Base-by-base conservation (phyloP, 1,139 yeast species). In the Zhuliangozyma parablackwelliae region DNA sequence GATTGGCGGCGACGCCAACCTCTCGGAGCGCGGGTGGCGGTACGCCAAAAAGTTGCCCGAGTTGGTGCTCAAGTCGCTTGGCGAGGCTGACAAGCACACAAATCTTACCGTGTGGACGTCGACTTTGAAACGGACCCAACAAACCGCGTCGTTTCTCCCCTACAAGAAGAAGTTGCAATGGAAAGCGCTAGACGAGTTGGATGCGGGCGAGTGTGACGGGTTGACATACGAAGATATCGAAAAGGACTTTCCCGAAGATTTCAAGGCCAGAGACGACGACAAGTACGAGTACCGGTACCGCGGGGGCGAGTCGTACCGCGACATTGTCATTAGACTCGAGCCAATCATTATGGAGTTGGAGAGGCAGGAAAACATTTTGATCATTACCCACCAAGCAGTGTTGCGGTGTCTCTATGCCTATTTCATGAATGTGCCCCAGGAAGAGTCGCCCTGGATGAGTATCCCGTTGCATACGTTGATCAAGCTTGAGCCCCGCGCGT, bases 281-380 rank as follows among this genome's bases (percentile, higher is more conserved):
- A 92, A 94, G 65, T 94, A 86, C 57, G 97, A 89, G 61, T 92
- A 90, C 60, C 76, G 97, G 35, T 92, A 92, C 61, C 78, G 96
- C 35, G 97, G 98, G 5, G 99, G 99, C 31, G 99, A 92, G 62
- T 84, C 95, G 8, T 92, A 92, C 59, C 78, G 96, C 41, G 98
- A 92, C 55, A 96, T 92, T 32, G 97, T 92, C 35, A 85, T 90
- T 33, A 72, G 98, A 40, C 70, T 92, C 42, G 98, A 92, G 56
- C 98, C 98, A 6, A 89, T 92, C 45, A 92, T 92, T 45, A 92
- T 92, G 98, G 98, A 92, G 61, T 74, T 92, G 49, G 98, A 92
- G 63, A 81, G 97, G 44, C 97, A 92, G 62, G 98, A 92, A 51
- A 90, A 92, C 57, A 89, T 92, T 39, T 71, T 94, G 57, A 92